Evolutionary conservation across 768 basidiomycete species (phyloP).

Genomic region (Clitopilus passeckerianus): DNA sequence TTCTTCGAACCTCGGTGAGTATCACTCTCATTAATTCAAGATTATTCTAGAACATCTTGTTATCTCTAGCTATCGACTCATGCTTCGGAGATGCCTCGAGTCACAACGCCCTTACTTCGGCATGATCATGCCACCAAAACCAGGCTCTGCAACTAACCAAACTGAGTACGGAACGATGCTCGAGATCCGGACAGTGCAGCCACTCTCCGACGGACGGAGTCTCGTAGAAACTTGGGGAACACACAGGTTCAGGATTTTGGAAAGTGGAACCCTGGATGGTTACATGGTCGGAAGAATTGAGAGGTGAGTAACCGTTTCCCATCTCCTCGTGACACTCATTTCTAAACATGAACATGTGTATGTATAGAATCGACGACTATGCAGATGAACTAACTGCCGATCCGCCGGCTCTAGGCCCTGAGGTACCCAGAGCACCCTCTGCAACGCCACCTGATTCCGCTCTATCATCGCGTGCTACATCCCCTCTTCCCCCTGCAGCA

Average conservation of each 20-base stretch:
- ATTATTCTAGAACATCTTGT: background rate
- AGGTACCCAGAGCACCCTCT: background rate
- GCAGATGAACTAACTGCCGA: conserved; percentile 31
- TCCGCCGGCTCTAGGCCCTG: background rate
- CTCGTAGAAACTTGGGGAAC: conserved; percentile 65
- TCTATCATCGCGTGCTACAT: conserved; percentile 1
- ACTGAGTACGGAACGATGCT: conserved; percentile 92
- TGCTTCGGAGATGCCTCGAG: conserved; percentile 94
- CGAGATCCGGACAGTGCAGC: conserved; percentile 79
- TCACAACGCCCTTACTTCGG: conserved; percentile 77
- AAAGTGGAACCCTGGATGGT: conserved; percentile 81
- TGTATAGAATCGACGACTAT: conserved; percentile 19
- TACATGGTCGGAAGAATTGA: conserved; percentile 86
- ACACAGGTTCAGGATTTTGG: conserved; percentile 81
- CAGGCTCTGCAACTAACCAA: conserved; percentile 31
- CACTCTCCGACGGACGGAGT: conserved; percentile 86
- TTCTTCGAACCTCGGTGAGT: conserved; percentile 83
- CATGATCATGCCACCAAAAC: conserved; percentile 75
- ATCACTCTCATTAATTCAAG: conserved; percentile 4
- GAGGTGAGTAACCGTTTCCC: conserved; percentile 24
- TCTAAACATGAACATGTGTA: background rate
- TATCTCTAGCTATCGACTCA: conserved; percentile 70
- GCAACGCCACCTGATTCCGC: conserved; percentile 3
- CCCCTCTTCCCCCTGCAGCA: conserved; percentile 6
- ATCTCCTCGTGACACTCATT: background rate